phyloP scores from a whole-genome alignment of 78 protist genomes.

The Paratrimastix pyriformis region DNA sequence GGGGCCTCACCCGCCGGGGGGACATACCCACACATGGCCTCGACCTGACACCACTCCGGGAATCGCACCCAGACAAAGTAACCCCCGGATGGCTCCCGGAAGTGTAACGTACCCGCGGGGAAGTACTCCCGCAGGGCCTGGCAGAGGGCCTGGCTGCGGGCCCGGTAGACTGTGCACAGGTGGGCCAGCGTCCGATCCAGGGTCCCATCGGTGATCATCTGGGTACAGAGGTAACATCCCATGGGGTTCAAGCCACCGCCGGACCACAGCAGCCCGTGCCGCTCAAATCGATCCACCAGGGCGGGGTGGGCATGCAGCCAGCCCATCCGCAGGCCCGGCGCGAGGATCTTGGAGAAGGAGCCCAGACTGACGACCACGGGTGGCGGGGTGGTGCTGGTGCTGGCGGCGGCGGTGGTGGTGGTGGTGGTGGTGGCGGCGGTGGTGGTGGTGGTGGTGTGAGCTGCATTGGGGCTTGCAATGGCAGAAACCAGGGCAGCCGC shows the following conservation, averaged over 20 bases:
- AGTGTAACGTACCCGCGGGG: not conserved
- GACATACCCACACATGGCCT: not conserved
- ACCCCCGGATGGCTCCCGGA: not conserved
- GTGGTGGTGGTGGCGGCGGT: too few relatives aligned
- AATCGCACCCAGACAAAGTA: conserved; percentile 4
- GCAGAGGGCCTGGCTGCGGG: not conserved
- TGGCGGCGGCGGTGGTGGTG: not conserved
- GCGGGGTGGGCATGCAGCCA: not conserved
- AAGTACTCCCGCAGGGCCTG: not conserved
- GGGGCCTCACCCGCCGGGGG: not conserved
- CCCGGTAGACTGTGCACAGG: not conserved
- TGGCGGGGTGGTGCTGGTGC: not conserved
- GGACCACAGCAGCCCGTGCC: not conserved
- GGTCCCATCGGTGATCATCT: not conserved
- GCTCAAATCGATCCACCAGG: not conserved
- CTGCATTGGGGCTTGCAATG: too few relatives aligned
- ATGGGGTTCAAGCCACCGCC: conserved; percentile 8
- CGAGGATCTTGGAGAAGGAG: conserved; percentile 10
- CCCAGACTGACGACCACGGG: not conserved
- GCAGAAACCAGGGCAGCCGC: too few relatives aligned
- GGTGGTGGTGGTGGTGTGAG: too few relatives aligned
- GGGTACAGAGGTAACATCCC: not conserved
- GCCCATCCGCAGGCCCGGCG: conserved; percentile 7
- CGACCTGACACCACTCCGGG: not conserved
- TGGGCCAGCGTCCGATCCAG: not conserved